Conservation (phyloP, 2,329 filamentous ascomycete genomes). For the Xylaria sp. region DNA sequence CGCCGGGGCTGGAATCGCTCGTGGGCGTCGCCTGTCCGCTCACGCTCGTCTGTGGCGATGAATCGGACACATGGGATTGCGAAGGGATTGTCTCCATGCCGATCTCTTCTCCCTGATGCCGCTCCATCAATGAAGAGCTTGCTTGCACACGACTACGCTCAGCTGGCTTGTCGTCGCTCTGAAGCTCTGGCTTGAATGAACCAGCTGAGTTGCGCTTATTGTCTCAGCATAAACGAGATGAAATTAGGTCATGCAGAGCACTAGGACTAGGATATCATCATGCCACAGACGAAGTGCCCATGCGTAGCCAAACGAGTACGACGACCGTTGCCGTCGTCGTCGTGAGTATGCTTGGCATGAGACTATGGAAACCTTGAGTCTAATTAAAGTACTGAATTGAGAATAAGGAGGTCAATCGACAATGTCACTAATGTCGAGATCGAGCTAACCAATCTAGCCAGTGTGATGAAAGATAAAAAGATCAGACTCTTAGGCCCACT, state of each 20-base stretch:
- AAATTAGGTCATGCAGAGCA: slow-evolving; percentile 23
- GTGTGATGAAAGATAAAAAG: too few relatives aligned
- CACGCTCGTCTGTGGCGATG: slow-evolving; percentile 21
- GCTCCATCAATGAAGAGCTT: slow-evolving; percentile 16
- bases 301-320: neutral
- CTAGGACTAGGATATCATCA: neutral
- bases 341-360: neutral
- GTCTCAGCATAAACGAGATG: neutral
- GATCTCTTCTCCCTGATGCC: neutral
- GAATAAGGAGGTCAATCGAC: neutral
- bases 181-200: slow-evolving; percentile 2
- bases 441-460: neutral
- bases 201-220: neutral
- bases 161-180: neutral
- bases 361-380: neutral
- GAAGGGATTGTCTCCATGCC: neutral
- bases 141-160: neutral
- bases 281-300: slow-evolving; percentile 1
- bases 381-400: neutral
- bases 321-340: neutral
- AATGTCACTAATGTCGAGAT: neutral
- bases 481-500: too few relatives aligned
- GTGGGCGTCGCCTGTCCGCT: slow-evolving; percentile 25
- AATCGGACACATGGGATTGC: slow-evolving; percentile 7
- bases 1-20: slow-evolving; percentile 12